Conservation (phyloP, 2,329 filamentous ascomycete species). For the Diplodia scrobiculata region DNA sequence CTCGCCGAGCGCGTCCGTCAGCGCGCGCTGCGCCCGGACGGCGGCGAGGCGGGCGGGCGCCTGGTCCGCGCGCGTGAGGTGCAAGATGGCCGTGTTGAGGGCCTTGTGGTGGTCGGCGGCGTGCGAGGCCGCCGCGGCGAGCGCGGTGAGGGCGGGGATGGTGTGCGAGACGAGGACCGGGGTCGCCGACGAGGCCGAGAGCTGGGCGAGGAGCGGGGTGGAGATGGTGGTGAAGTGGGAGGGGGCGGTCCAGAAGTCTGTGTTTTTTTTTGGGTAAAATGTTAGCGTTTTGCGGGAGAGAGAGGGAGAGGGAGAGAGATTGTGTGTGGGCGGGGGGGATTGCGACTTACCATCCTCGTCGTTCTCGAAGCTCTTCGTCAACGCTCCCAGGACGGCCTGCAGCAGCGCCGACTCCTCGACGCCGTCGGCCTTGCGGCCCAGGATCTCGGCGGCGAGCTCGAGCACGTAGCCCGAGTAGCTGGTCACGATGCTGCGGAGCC, state of each 20-base stretch:
- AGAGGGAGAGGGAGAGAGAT: background rate
- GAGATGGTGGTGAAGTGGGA: conserved; percentile 78
- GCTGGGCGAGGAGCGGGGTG: conserved; percentile 67
- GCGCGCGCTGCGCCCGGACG: conserved; percentile 75
- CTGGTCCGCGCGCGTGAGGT: conserved; percentile 73
- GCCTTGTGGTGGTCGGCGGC: conserved; percentile 89
- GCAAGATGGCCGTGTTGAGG: conserved; percentile 76
- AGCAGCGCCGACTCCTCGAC: conserved; percentile 58
- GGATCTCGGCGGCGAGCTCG: conserved; percentile 69
- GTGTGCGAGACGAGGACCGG: conserved; percentile 46
- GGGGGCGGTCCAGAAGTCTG: conserved; percentile 88
- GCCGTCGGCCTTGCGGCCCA: conserved; percentile 43
- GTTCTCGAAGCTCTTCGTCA: conserved; percentile 76
- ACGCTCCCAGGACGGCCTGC: conserved; percentile 68
- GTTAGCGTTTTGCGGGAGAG: background rate
- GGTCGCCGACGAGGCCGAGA: conserved; percentile 40
- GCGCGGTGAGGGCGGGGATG: conserved; percentile 74
- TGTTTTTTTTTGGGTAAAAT: background rate
- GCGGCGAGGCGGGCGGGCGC: conserved; percentile 75
- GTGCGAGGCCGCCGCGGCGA: conserved; percentile 70
- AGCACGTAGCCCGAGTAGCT: conserved; percentile 84
- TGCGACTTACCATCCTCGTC: conserved; percentile 71
- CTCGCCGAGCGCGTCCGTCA: conserved; percentile 81
- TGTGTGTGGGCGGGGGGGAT: too few species aligned
- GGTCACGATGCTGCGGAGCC: conserved; percentile 90